Evolutionary conservation across 306 rosid genomes (phyloP).

Genomic region (Cucumis cinereus): DNA sequence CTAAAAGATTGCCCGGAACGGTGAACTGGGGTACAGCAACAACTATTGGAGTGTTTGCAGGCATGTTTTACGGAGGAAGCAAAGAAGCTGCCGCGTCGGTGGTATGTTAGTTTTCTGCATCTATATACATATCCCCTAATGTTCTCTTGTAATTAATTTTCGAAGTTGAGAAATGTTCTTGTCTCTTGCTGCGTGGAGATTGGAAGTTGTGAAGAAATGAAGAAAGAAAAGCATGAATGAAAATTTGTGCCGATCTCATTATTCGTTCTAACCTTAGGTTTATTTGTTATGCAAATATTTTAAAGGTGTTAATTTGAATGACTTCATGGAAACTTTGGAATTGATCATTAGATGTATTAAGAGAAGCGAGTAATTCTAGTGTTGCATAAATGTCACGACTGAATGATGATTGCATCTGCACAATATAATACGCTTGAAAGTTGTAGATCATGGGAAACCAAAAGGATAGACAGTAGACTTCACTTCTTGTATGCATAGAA

Average conservation of each 20-base stretch:
- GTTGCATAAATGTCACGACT: not conserved
- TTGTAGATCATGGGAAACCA: not conserved
- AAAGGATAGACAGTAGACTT: not conserved
- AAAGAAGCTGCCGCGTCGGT: slow-evolving; percentile 89
- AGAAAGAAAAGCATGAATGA: not conserved
- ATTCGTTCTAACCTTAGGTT: not conserved
- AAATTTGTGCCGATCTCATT: not conserved
- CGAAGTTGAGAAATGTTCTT: not conserved
- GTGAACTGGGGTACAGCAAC: slow-evolving; percentile 89
- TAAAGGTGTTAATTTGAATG: not conserved
- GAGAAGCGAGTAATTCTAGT: not conserved
- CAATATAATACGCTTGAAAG: not conserved
- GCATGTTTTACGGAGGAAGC: slow-evolving; percentile 93
- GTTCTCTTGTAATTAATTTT: not conserved
- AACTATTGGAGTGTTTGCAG: slow-evolving; percentile 76
- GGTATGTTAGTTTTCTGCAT: slow-evolving; percentile 44
- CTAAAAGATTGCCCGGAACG: slow-evolving; percentile 51
- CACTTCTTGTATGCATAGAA: not conserved
- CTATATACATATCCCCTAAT: not conserved
- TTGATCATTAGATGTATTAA: not conserved
- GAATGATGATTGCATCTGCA: not conserved
- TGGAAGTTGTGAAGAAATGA: not conserved
- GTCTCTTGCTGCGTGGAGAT: not conserved
- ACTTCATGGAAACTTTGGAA: not conserved
- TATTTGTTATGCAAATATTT: not conserved